Evolutionary conservation across 1,284 basidiomycete genomes (phyloP).

Genomic region (Pascua sp.): DNA sequence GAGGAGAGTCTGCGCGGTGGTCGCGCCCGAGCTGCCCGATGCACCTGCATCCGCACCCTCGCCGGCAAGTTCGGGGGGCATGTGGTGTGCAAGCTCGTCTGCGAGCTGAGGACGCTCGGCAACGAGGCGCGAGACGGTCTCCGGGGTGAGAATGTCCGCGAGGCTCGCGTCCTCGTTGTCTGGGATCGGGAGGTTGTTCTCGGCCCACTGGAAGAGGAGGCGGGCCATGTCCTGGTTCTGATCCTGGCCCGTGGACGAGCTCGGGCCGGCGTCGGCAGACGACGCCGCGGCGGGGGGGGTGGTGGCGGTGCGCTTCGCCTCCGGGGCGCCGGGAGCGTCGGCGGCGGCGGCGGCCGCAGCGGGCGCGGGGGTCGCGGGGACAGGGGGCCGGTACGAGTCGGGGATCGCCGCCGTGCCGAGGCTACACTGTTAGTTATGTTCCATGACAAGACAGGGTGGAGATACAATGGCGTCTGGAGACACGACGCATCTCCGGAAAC

Average conservation of each 20-base stretch:
- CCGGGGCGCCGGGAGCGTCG: conserved; percentile 5
- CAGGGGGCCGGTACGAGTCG: conserved; percentile 19
- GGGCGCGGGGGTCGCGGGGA: conserved; percentile 22
- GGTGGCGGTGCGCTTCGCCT: conserved; percentile 23
- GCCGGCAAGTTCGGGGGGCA: conserved; percentile 37
- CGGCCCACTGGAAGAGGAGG: conserved; percentile 37
- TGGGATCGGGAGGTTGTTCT: conserved; percentile 21
- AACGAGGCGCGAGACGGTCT: conserved; percentile 35
- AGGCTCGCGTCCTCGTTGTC: conserved; percentile 33
- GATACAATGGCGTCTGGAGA: too few relatives aligned
- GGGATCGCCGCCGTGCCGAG: conserved; percentile 18
- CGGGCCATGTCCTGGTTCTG: conserved; percentile 34
- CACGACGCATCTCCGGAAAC: too few relatives aligned
- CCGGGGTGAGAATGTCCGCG: conserved; percentile 41
- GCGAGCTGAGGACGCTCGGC: conserved; percentile 28
- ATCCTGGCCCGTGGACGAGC: conserved; percentile 4
- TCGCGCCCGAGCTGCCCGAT: conserved; percentile 18
- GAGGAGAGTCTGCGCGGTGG: conserved; percentile 20
- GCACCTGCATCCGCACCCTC: conserved; percentile 2
- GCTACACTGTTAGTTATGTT: not conserved
- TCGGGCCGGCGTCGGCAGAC: conserved; percentile 11
- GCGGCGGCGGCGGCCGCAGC: conserved; percentile 9
- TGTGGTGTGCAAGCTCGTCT: conserved; percentile 28
- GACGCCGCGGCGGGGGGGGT: conserved; percentile 29
- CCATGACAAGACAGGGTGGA: too few relatives aligned